These are phyloP conservation scores for Solanum chilense DNA, from an alignment of 257 asterid species.

Conservation along the genomic window DNA sequence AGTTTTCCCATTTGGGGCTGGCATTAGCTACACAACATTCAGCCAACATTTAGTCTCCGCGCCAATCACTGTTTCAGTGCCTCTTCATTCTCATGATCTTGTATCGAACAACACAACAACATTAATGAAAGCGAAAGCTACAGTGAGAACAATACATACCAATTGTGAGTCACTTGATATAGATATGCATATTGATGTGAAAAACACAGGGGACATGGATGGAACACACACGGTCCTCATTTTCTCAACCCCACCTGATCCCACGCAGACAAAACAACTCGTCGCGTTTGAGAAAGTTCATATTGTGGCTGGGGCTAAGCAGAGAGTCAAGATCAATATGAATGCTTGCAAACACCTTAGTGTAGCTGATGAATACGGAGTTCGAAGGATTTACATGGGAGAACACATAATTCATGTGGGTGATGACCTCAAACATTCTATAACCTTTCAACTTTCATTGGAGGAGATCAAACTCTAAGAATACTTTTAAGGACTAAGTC, in stretches of 20 bases:
- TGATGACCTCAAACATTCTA: conserved; percentile 44
- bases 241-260: conserved; percentile 26
- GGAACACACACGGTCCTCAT: conserved; percentile 64
- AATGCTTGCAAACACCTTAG: conserved; percentile 62
- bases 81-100: background rate
- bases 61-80: conserved; percentile 40
- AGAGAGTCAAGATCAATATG: conserved; percentile 20
- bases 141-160: conserved; percentile 49
- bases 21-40: conserved; percentile 59
- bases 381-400: conserved; percentile 79
- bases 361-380: conserved; percentile 50
- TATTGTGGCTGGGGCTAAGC: conserved; percentile 28
- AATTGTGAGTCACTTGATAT: conserved; percentile 41
- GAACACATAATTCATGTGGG: conserved; percentile 68
- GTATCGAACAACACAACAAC: conserved; percentile 8
- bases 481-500: background rate
- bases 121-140: conserved; percentile 15
- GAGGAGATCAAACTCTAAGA: conserved; percentile 27
- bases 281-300: conserved; percentile 67
- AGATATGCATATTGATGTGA: conserved; percentile 47
- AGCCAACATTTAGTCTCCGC: conserved; percentile 37
- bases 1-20: conserved; percentile 68
- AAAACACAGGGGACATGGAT: conserved; percentile 54
- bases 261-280: conserved; percentile 17
- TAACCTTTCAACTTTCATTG: conserved; percentile 23